Evolutionary conservation across 306 rosid species (phyloP).

Genomic region (Dalbergia cochinchinensis): DNA sequence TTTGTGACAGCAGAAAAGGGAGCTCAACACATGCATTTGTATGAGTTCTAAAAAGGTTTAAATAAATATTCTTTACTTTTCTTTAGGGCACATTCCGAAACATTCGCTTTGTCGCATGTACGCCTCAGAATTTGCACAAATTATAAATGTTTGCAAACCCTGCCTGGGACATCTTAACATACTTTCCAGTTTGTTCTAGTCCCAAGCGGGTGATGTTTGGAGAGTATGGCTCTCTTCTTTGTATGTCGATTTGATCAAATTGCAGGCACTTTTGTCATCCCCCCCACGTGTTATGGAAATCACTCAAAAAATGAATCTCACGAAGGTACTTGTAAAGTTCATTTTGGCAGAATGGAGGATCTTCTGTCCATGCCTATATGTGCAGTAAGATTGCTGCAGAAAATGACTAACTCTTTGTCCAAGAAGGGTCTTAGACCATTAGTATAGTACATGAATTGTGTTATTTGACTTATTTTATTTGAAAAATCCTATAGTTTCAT

Average conservation of each 20-base stretch:
- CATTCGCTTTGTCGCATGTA: conserved; percentile 43
- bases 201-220: conserved; percentile 13
- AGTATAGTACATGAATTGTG: too few species aligned
- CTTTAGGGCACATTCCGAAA: neutral
- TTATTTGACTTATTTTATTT: too few species aligned
- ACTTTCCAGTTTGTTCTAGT: conserved; percentile 27
- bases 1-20: neutral
- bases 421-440: neutral
- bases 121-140: conserved; percentile 30
- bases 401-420: neutral
- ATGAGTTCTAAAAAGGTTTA: neutral
- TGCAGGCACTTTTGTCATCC: conserved; percentile 38
- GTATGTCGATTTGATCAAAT: conserved; percentile 38
- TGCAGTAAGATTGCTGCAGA: neutral
- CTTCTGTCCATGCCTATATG: conserved; percentile 21
- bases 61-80: neutral
- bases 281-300: conserved; percentile 40
- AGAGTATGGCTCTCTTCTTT: conserved; percentile 36
- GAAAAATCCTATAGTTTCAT: too few species aligned
- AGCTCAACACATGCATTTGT: neutral
- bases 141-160: conserved; percentile 18
- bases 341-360: conserved; percentile 30
- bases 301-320: conserved; percentile 3
- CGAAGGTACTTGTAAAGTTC: neutral
- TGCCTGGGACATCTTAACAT: conserved; percentile 34